Percentiles rank a stretch among this genome's conserved stretches.
phyloP scores from a whole-genome alignment of 2,329 filamentous ascomycete species.

The Claviceps sp. region DNA sequence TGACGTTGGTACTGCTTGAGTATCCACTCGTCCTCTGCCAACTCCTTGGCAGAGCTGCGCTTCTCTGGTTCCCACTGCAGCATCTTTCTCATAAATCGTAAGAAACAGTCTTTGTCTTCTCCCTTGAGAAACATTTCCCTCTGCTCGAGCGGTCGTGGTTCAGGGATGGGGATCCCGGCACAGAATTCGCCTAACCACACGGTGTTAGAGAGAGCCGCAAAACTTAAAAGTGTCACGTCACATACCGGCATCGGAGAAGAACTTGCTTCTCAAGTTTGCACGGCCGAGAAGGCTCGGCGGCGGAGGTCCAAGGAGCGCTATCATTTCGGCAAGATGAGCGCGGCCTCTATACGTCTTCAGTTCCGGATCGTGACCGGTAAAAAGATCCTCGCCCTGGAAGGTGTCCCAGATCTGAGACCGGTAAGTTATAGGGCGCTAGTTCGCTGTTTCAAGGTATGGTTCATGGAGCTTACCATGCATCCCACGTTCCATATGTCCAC shows the following conservation, averaged over 20 bases:
- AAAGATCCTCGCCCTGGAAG: conserved; percentile 29
- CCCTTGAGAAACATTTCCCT: too few relatives aligned
- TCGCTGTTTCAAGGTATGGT: not conserved
- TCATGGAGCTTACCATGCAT: conserved; percentile 26
- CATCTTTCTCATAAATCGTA: too few relatives aligned
- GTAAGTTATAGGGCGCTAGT: not conserved
- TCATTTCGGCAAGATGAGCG: conserved; percentile 35
- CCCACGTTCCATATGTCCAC: conserved; percentile 40
- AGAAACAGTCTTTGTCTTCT: too few relatives aligned
- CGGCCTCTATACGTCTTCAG: conserved; percentile 25
- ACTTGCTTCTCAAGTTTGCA: conserved; percentile 20
- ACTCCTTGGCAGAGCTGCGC: too few relatives aligned
- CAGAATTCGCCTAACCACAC: too few relatives aligned
- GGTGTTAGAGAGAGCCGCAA: too few relatives aligned
- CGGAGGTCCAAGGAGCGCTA: conserved; percentile 15
- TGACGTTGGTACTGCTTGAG: too few relatives aligned
- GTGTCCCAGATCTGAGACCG: conserved; percentile 31
- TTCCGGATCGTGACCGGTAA: conserved; percentile 29
- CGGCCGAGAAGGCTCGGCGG: conserved; percentile 20
- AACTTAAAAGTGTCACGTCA: too few relatives aligned
- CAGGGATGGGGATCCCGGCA: too few relatives aligned
- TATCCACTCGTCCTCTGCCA: too few relatives aligned
- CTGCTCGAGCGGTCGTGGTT: too few relatives aligned
- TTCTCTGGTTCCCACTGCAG: too few relatives aligned
- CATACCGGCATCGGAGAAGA: conserved; percentile 24